A percentile compares a stretch with the other conserved stretches of the same genome.
Evolutionary conservation across 208 protist genomes (phyloP).

Genomic region (Ichthyophonus hoferi): DNA sequence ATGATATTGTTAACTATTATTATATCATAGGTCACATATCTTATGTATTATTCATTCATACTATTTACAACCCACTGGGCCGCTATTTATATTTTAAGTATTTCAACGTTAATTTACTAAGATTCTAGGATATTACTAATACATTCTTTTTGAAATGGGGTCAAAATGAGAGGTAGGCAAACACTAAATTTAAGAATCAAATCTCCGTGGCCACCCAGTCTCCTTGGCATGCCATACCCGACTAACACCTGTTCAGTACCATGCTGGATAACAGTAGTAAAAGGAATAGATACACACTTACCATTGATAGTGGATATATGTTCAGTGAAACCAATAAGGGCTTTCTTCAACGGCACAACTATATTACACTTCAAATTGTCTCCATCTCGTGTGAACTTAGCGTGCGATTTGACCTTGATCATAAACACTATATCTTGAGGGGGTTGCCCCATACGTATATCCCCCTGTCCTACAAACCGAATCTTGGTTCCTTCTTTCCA

Average conservation of each 20-base stretch:
- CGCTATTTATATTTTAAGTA: no score
- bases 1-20: no score
- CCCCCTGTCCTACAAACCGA: conserved; percentile 68
- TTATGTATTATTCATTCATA: no score
- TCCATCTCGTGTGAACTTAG: background rate
- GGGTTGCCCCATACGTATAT: conserved; percentile 62
- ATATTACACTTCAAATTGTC: background rate
- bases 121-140: no score
- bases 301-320: background rate
- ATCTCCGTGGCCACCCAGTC: conserved; percentile 48
- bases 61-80: no score
- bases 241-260: conserved; percentile 3
- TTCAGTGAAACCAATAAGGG: background rate
- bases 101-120: no score
- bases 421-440: conserved; percentile 81
- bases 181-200: conserved; percentile 48
- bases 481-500: conserved; percentile 93
- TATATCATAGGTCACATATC: no score
- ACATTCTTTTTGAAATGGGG: conserved; percentile 18
- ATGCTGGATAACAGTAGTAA: conserved; percentile 18
- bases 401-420: conserved; percentile 82
- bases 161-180: conserved; percentile 1
- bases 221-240: conserved; percentile 59
- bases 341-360: background rate
- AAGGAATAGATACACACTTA: background rate